A percentile compares a stretch with the other conserved stretches of the same genome.
Evolutionary conservation across 257 asterid species (phyloP).

Genomic region (Fraxinus excelsior): DNA sequence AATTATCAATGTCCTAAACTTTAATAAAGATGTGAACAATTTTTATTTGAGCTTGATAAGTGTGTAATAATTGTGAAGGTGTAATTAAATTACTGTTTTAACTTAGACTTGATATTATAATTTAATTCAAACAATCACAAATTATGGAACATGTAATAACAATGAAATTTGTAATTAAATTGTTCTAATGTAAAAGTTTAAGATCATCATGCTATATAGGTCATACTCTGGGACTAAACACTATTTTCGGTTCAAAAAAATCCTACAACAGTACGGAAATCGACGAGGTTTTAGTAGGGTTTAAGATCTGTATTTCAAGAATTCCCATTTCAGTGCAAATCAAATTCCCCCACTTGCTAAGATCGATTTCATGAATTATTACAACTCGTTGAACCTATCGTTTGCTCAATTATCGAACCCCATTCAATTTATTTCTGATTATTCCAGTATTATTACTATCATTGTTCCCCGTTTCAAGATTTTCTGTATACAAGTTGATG

Average conservation of each 20-base stretch:
- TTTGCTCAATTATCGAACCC: neutral
- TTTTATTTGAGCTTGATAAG: too few species aligned
- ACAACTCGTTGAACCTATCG: constrained; percentile 11
- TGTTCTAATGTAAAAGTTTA: too few species aligned
- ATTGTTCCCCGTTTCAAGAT: neutral
- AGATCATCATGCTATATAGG: neutral
- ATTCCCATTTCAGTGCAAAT: neutral
- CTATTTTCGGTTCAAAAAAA: neutral
- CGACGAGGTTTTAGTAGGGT: constrained; percentile 47
- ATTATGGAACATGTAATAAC: too few species aligned
- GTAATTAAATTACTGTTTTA: too few species aligned
- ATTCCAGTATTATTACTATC: neutral
- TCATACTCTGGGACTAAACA: neutral
- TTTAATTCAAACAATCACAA: too few species aligned
- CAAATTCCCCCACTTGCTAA: neutral
- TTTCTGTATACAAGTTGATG: constrained; percentile 49
- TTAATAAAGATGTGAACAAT: too few species aligned
- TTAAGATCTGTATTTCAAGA: constrained; percentile 32
- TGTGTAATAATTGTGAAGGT: too few species aligned
- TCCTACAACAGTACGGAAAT: neutral
- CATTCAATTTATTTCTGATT: neutral
- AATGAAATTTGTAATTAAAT: too few species aligned
- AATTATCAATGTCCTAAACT: too few species aligned
- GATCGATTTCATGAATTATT: constrained; percentile 13
- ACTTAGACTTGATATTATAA: too few species aligned